Base-by-base conservation (phyloP, 176 grass and related monocot species). In the Paspalum vaginatum region DNA sequence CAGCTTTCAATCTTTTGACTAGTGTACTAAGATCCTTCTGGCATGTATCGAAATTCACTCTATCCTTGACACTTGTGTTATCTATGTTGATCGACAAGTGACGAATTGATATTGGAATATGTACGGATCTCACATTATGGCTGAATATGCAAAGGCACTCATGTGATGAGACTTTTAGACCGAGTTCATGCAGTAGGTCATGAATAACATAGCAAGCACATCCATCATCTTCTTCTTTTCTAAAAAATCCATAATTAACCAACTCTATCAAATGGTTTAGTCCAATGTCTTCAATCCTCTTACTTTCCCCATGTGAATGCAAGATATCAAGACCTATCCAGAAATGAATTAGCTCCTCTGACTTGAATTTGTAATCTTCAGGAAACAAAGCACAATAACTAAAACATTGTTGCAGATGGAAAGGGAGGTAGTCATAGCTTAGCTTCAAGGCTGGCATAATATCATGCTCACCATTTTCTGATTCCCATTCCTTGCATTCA, bases 371-470 rank as follows among this genome's bases (percentile, higher is more conserved):
- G 1, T 67, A 88, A 24, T 84, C 76, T 58, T 85, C 61, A 2
- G 84, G 89, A 66, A 88, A 85, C n/a, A 91, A 21, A 2, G 56
- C 54, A 65, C 68, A 81, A 26, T 12, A 88, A 0, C 56, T 22
- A 21, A 85, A 88, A 51, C 89, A 91, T 42, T 71, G 24, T 18
- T 81, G 76, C 7, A 87, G 62, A 49, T 81, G 70, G 14, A 69
- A 72, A 44, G 89, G 68, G 5, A 88, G 81, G 53, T 76, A 58
- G 0, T 65, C 26, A 25, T 81, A 91, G 51, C 89, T 85, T 9
- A 87, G 27, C 69, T 65, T 80, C 20, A 91, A 32, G 16, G 57
- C 86, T 15, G 75, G 74, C 86, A 88, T 88, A 21, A 84, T 88
- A 0, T 81, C 86, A 74, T 60, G 2, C 0, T n/a, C 18, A 0